Evolutionary conservation across 331 rosid genomes (phyloP), one percentile per base, ranked within the genome.

Genomic region (Prunus yedoensis): DNA sequence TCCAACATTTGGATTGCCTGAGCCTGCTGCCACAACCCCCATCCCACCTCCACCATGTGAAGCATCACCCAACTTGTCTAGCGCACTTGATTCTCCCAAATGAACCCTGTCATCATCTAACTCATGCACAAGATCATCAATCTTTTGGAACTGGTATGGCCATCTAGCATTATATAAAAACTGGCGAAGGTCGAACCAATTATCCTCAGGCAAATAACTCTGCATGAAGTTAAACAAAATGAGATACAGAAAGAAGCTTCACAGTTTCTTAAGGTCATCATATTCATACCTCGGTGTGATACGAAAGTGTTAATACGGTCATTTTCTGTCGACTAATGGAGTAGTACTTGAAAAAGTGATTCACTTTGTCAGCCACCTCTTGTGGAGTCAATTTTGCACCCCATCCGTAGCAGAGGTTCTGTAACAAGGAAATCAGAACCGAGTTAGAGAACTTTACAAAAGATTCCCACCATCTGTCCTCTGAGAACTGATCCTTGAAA

Each of bases 11-110:
- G 97, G 99, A 70, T 94, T 92, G 81, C 97, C 97, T 52, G 97
- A 88, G 82, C 97, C 99, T 27, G 90, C 94, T 60, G 99, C 96
- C 63, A 85, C 89, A 75, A 94, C 97, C 81, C 99, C 97, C 92
- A 94, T 87, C 46, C 99, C 99, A 46, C 89, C 88, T 58, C 81
- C 88, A 82, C 81, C 90, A 32, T 81, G 70, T 76, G 85, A 80
- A 68, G 85, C 49, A 74, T 78, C 81, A 63, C 77, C 85, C 43
- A 78, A 52, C 46, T 64, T 70, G 47, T 84, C 91, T 51, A 81
- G 89, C 71, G 72, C 75, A 59, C 70, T 74, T 45, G 84, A 72
- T 58, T 84, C 87, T 66, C 77, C 76, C 83, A 82, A 51, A 15
- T 71, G 83, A 57, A 84, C 77, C 63, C 79, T 80, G 64, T 89